phyloP scores from a whole-genome alignment of 192 early-diverging fungal species.

The Backusella mclennaniae region DNA sequence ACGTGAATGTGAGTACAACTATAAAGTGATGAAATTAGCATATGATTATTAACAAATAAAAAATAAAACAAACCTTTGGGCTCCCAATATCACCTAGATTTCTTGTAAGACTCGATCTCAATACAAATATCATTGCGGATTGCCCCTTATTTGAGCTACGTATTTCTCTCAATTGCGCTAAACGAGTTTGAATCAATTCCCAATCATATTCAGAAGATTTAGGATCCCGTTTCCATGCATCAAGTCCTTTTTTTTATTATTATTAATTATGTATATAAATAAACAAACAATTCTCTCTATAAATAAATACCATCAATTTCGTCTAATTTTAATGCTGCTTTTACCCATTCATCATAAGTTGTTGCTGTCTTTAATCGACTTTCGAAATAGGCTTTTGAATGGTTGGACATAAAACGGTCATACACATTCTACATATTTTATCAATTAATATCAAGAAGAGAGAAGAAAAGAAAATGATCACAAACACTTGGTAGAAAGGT shows the following conservation, averaged over 20 bases:
- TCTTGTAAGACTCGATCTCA: constrained; percentile 63
- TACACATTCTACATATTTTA: not conserved
- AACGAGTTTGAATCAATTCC: constrained; percentile 59
- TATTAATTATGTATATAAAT: not conserved
- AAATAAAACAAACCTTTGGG: constrained; percentile 51
- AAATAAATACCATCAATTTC: constrained; percentile 44
- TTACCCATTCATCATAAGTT: constrained; percentile 68
- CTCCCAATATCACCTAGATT: constrained; percentile 80
- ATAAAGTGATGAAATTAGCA: not conserved
- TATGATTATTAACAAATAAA: not conserved
- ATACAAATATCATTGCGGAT: constrained; percentile 58
- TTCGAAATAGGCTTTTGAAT: constrained; percentile 48
- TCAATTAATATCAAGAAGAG: not conserved
- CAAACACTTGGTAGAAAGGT: not conserved
- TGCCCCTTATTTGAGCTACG: constrained; percentile 50
- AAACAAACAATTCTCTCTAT: not conserved
- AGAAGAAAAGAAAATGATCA: not conserved
- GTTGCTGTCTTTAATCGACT: constrained; percentile 52
- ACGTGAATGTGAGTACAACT: constrained; percentile 68
- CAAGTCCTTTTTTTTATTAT: constrained; percentile 34
- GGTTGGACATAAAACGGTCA: not conserved
- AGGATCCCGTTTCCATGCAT: constrained; percentile 66
- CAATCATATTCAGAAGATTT: constrained; percentile 70
- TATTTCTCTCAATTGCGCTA: constrained; percentile 50
- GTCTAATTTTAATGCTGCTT: constrained; percentile 61